Base-by-base conservation (phyloP, 257 asterid species). In the Solanum pennellii region DNA sequence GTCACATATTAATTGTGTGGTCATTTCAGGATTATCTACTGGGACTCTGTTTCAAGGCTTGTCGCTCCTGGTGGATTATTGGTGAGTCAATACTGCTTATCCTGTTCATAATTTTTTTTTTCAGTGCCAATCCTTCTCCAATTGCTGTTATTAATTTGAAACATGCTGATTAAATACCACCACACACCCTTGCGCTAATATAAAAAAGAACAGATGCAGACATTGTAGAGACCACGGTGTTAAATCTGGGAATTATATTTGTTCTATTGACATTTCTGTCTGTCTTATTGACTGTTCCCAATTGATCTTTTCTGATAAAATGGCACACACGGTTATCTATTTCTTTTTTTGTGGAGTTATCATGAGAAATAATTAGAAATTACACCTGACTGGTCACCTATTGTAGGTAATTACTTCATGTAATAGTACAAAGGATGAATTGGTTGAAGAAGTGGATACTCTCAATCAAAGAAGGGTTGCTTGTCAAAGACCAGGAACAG, bases 351-450 rank as follows among this genome's bases (percentile, higher is more conserved):
- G 33, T 15, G 42, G 59, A 27, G 16, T 25, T 25, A 16, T 27
- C 66, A 16, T 27, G 66, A 44, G 27, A 25, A 77, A 77, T 77
- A 15, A 8, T 44, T 16, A 9, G 15, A n/a, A 4, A 5, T 76
- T 42, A 6, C 29, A 14, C 16, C 59, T 79, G 84, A 25, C 84
- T 44, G 65, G 84, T 42, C 33, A n/a, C 21, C 41, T 45, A 80
- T 86, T 83, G 62, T 92, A 97, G 99, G 97, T 97, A 14, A 93
- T 97, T 76, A 95, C 99, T 35, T 94, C 99, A 15, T 97, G 99
- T 91, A 97, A 97, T 89, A 97, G 91, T 92, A 94, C 99, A 37
- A 95, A 95, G 91, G 99, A 97, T 76, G 99, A 97, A 89, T 90
- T 97, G 89, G 88, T 96, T 88, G 96, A 95, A 87, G 99, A 97